Conservation (phyloP, 108 stramenopile genomes). For the Cylindrotheca fusiformis region DNA sequence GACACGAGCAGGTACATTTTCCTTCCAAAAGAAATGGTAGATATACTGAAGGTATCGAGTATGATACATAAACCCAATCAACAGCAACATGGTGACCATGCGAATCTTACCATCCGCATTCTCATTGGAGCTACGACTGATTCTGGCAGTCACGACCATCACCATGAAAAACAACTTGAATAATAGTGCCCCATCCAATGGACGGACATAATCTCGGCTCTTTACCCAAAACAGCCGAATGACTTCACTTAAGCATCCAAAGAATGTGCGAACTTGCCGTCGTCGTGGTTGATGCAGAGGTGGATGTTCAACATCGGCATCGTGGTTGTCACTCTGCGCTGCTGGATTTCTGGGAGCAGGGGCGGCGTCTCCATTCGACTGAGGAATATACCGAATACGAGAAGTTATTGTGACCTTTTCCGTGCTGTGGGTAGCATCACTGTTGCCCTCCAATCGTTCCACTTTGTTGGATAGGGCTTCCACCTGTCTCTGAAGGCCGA, state of each 20-base stretch:
- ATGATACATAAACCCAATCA: conserved; percentile 36
- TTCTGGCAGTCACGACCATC: conserved; percentile 17
- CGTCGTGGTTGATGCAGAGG: conserved; percentile 1
- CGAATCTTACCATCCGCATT: neutral
- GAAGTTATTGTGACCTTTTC: neutral
- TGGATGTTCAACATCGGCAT: neutral
- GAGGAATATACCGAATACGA: neutral
- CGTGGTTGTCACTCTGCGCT: neutral
- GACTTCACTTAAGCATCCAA: neutral
- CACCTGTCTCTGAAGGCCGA: conserved; percentile 32
- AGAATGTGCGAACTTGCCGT: neutral
- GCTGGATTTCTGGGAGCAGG: neutral
- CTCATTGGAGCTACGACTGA: conserved; percentile 10
- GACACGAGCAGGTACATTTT: conserved; percentile 25
- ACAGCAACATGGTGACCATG: conserved; percentile 5
- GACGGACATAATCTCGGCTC: conserved; percentile 13
- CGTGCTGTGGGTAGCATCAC: neutral
- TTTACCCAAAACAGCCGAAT: conserved; percentile 15
- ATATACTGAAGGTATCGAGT: conserved; percentile 24
- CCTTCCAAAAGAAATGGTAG: conserved; percentile 37
- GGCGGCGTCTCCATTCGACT: neutral
- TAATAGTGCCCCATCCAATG: conserved; percentile 29
- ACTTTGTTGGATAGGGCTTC: conserved; percentile 26
- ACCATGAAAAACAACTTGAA: conserved; percentile 42
- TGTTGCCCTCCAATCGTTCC: neutral